Conservation (phyloP, 176 grass and related monocot genomes). For the Musa beccarii region DNA sequence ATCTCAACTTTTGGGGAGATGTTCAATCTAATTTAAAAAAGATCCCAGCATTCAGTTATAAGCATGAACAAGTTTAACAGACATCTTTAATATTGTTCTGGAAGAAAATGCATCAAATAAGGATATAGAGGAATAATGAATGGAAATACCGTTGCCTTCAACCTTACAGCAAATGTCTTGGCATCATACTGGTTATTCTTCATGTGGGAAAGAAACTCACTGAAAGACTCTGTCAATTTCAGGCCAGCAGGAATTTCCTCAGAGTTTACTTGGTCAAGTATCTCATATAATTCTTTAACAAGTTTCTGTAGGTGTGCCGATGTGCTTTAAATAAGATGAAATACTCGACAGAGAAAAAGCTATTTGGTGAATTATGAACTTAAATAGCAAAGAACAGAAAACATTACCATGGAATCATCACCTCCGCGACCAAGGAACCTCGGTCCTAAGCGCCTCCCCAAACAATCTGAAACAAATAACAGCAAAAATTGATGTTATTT, state of each 20-base stretch:
- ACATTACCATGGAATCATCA: constrained; percentile 10
- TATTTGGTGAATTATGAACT: background rate
- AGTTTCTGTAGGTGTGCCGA: constrained; percentile 45
- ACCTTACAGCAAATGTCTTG: constrained; percentile 72
- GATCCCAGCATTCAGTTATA: background rate
- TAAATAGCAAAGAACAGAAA: constrained; percentile 15
- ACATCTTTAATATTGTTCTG: background rate
- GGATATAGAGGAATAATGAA: background rate
- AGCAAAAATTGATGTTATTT: background rate
- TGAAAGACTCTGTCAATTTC: constrained; percentile 74
- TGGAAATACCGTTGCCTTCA: constrained; percentile 62
- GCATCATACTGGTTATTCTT: constrained; percentile 83
- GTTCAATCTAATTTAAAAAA: background rate
- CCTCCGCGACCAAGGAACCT: constrained; percentile 7
- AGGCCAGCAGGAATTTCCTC: constrained; percentile 62
- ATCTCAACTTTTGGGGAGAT: background rate
- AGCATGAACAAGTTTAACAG: background rate
- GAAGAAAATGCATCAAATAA: background rate
- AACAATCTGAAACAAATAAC: constrained; percentile 6
- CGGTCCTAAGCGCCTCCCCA: constrained; percentile 14
- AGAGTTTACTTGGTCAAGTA: constrained; percentile 70
- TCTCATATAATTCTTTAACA: constrained; percentile 73
- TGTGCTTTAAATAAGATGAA: constrained; percentile 12
- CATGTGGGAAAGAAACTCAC: constrained; percentile 82
- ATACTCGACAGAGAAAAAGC: background rate